Conservation (phyloP, 768 basidiomycete species). For the Gloeophyllum trabeum region DNA sequence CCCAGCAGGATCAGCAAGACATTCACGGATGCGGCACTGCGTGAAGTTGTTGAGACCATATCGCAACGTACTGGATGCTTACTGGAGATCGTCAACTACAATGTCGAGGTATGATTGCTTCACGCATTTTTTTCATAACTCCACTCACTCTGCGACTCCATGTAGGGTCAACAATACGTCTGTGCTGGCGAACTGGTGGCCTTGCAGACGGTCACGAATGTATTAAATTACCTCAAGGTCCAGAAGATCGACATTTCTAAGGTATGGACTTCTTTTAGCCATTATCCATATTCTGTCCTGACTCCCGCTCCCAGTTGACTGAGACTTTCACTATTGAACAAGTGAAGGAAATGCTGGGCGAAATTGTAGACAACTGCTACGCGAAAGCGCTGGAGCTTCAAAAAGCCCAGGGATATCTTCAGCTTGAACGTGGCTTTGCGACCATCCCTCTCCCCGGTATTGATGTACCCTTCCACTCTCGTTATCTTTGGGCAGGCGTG, state of each 20-base stretch:
- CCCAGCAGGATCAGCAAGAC: constrained; percentile 89
- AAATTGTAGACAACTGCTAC: constrained; percentile 81
- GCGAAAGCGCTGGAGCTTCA: constrained; percentile 70
- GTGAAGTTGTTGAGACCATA: constrained; percentile 93
- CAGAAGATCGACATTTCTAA: constrained; percentile 92
- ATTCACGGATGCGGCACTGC: constrained; percentile 91
- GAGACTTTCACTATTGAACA: constrained; percentile 84
- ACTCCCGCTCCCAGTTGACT: constrained; percentile 44
- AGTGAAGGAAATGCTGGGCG: constrained; percentile 90
- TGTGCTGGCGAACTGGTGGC: constrained; percentile 95
- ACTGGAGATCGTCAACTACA: constrained; percentile 97
- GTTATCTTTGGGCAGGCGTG: constrained; percentile 97
- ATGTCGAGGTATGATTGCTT: constrained; percentile 57
- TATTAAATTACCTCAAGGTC: constrained; percentile 91
- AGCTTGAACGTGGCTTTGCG: constrained; percentile 93
- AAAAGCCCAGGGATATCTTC: constrained; percentile 77
- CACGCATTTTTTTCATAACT: neutral
- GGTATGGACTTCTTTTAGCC: constrained; percentile 26
- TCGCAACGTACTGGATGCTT: constrained; percentile 64
- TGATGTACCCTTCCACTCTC: constrained; percentile 99
- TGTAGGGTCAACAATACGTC: constrained; percentile 97
- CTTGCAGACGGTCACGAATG: constrained; percentile 89
- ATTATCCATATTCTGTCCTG: constrained; percentile 4
- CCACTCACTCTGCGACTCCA: constrained; percentile 3
- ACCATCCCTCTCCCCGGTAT: constrained; percentile 94